phyloP scores from a whole-genome alignment of 306 rosid species.

The Dalbergia oliveri region DNA sequence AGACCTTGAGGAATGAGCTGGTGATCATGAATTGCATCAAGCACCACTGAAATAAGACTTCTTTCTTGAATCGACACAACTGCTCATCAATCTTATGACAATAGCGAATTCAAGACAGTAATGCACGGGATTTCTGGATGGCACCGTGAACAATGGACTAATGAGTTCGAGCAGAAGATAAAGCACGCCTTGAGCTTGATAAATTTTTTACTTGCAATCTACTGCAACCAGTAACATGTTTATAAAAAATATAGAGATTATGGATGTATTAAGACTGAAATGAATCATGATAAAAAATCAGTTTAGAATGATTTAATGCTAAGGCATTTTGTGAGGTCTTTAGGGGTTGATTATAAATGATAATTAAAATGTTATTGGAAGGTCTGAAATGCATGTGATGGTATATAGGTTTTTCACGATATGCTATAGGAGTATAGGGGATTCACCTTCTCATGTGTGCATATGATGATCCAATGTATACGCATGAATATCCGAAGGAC shows the following conservation, averaged over 20 bases:
- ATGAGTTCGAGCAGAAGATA: constrained; percentile 2
- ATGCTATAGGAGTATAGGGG: neutral
- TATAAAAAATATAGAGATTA: neutral
- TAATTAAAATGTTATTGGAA: constrained; percentile 1
- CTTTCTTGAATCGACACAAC: constrained; percentile 22
- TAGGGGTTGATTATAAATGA: constrained; percentile 5
- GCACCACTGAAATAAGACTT: neutral
- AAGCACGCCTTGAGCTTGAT: constrained; percentile 7
- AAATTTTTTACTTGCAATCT: neutral
- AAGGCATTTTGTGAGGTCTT: neutral
- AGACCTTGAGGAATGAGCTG: constrained; percentile 14
- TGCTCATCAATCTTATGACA: constrained; percentile 22
- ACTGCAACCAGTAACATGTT: constrained; percentile 35
- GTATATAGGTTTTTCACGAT: constrained; percentile 33
- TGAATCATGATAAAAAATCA: neutral
- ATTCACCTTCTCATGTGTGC: constrained; percentile 70
- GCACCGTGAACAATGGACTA: neutral
- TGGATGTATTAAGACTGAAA: constrained; percentile 8
- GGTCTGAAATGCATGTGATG: neutral
- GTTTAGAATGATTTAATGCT: constrained; percentile 4
- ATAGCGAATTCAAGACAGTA: constrained; percentile 11
- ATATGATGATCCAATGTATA: constrained; percentile 85
- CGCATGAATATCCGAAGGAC: constrained; percentile 93
- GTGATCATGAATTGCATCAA: constrained; percentile 29
- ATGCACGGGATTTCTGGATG: neutral